Base-by-base conservation (phyloP, 345 rosid species). In the Balakata baccata region DNA sequence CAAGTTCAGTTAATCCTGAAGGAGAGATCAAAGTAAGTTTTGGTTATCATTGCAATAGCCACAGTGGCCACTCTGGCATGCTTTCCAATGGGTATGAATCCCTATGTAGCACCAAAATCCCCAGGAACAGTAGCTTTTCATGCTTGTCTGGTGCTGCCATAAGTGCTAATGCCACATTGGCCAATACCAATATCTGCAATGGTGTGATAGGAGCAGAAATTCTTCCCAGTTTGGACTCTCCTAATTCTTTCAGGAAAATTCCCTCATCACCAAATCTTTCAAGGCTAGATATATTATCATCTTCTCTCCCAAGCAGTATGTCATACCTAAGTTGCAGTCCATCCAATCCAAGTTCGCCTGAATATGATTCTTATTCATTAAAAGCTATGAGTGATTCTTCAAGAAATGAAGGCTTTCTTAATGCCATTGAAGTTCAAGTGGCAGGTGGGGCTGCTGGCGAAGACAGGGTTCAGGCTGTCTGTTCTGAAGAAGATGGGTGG, bases 361-460 rank as follows among this genome's bases (percentile, higher is more conserved):
- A 90, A 34, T 75, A 79, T 34, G 97, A 92, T 52, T 92, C 90
- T 62, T 88, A 66, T 75, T 77, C 81, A 57, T 76, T 86, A 68
- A 86, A 81, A 23, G 71, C 91, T 8, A 72, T 78, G 87, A 90
- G 88, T 62, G 84, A 91, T 78, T 89, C 97, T 82, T 84, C 87
- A 14, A 82, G 83, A 69, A 86, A 76, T 71, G 97, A 95, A 71
- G 86, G 92, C 63, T 92, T 91, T 81, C 89, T 87, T 52, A 87
- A 82, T 75, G 83, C 88, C 49, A 81, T 74, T 82, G 97, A 95
- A 78, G 88, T 95, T 73, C 99, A 95, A 80, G 89, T 91, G 67
- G 99, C 99, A 3, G 99, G 98, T 17, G 99, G 99, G 69, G 99
- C 99, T 74, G 99, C 99, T 13, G 99, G 99, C 34, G 98, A 95